A percentile compares a stretch with the other conserved stretches of the same genome.
Conservation (phyloP, 2,329 filamentous ascomycete species). For the Apiospora marii region DNA sequence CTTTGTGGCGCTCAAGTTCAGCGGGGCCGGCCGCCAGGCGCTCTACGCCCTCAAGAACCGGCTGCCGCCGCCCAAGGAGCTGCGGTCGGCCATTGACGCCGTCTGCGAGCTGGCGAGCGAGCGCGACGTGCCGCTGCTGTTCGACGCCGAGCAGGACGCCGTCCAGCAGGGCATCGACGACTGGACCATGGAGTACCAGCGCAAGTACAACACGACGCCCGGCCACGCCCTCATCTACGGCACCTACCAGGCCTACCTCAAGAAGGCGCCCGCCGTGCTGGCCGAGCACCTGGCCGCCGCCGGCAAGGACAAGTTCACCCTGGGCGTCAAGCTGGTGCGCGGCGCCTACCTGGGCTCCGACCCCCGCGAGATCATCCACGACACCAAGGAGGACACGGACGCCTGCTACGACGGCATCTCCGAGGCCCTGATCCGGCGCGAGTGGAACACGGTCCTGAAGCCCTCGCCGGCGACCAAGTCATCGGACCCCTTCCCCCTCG, state of each 20-base stretch:
- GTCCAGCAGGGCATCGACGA: conserved; percentile 82
- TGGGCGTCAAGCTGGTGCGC: conserved; percentile 79
- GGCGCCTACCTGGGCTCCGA: conserved; percentile 78
- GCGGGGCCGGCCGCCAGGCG: conserved; percentile 79
- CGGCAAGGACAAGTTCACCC: conserved; percentile 65
- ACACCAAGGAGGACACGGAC: conserved; percentile 76
- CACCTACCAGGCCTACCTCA: conserved; percentile 82
- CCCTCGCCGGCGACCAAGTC: conserved; percentile 38
- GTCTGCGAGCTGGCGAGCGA: conserved; percentile 77
- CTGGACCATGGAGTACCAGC: conserved; percentile 81
- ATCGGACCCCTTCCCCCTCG: conserved; percentile 40
- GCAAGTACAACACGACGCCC: conserved; percentile 72
- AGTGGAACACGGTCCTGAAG: conserved; percentile 64
- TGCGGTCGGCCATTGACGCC: conserved; percentile 74
- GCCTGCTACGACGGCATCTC: conserved; percentile 76
- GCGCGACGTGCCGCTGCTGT: conserved; percentile 76
- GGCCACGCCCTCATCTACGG: conserved; percentile 77
- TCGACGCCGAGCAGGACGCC: conserved; percentile 85
- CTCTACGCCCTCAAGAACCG: conserved; percentile 71
- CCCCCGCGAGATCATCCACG: conserved; percentile 73
- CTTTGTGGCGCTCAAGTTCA: conserved; percentile 78
- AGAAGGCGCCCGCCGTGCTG: conserved; percentile 65
- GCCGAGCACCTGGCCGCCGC: conserved; percentile 67
- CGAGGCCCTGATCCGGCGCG: conserved; percentile 69
- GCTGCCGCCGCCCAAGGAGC: conserved; percentile 66